These are phyloP conservation scores for Sphaerostilbella broomeana DNA, from an alignment of 2,329 filamentous ascomycete species.

Conservation along the genomic window DNA sequence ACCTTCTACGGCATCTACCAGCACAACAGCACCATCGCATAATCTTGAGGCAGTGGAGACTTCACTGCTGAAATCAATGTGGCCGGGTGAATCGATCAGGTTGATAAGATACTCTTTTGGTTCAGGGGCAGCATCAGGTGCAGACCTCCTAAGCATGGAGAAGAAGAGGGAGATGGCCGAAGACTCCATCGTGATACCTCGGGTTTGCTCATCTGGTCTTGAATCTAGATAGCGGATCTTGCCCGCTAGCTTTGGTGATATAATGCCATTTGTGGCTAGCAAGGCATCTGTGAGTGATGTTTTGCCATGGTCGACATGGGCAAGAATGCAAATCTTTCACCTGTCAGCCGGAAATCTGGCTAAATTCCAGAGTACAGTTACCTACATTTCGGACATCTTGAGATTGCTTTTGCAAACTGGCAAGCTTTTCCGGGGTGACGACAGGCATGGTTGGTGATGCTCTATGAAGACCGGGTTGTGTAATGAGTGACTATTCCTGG, in stretches of 20 bases:
- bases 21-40: slow-evolving; percentile 87
- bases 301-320: slow-evolving; percentile 97
- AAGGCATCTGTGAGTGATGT: slow-evolving; percentile 94
- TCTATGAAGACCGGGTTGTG: too few relatives aligned
- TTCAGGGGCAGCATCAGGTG: slow-evolving; percentile 60
- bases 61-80: slow-evolving; percentile 98
- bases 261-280: slow-evolving; percentile 98
- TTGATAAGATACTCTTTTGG: slow-evolving; percentile 93
- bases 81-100: slow-evolving; percentile 92
- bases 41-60: slow-evolving; percentile 92
- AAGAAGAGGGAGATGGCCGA: slow-evolving; percentile 96
- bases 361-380: slow-evolving; percentile 5
- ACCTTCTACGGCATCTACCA: slow-evolving; percentile 95
- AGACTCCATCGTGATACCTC: slow-evolving; percentile 99
- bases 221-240: slow-evolving; percentile 98
- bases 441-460: slow-evolving; percentile 65
- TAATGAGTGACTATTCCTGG: too few relatives aligned
- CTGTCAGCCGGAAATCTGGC: neutral
- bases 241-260: slow-evolving; percentile 92
- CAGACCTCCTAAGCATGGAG: slow-evolving; percentile 72
- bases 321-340: slow-evolving; percentile 80
- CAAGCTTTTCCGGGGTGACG: slow-evolving; percentile 83
- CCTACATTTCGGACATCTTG: slow-evolving; percentile 88
- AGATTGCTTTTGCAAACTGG: slow-evolving; percentile 79
- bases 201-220: slow-evolving; percentile 86